A percentile compares a stretch with the other conserved stretches of the same genome.
Evolutionary conservation across 768 basidiomycete species (phyloP).

Genomic region (Inosperma sp.): DNA sequence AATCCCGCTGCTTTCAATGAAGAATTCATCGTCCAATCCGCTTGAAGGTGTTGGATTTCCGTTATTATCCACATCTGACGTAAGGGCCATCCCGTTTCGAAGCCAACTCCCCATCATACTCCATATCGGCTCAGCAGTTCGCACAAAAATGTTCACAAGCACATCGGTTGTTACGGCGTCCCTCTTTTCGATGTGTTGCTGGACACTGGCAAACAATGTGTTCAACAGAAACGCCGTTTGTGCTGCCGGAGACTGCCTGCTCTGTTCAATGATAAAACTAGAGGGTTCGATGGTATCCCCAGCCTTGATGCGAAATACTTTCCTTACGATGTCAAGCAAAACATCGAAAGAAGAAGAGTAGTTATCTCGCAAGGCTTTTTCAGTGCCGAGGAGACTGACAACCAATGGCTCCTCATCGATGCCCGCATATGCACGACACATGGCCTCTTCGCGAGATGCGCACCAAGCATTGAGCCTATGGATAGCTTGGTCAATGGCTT

Average conservation of each 20-base stretch:
- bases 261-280: conserved; percentile 19
- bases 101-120: conserved; percentile 68
- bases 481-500: conserved; percentile 62
- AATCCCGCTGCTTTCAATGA: conserved; percentile 69
- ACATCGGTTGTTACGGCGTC: conserved; percentile 50
- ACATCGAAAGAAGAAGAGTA: conserved; percentile 58
- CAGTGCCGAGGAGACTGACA: conserved; percentile 63
- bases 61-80: conserved; percentile 28
- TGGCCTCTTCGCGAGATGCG: conserved; percentile 58
- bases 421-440: conserved; percentile 57
- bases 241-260: conserved; percentile 42
- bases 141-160: conserved; percentile 58
- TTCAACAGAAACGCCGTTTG: conserved; percentile 60
- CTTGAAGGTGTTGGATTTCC: conserved; percentile 24
- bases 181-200: conserved; percentile 55
- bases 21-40: conserved; percentile 70
- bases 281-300: conserved; percentile 18
- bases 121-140: conserved; percentile 70
- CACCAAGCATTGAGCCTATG: conserved; percentile 65
- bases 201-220: conserved; percentile 50
- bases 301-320: conserved; percentile 28
- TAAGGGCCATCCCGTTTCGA: conserved; percentile 61
- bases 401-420: conserved; percentile 38
- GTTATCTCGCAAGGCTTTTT: conserved; percentile 51
- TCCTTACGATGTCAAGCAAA: conserved; percentile 46